phyloP scores from a whole-genome alignment of 2,329 filamentous ascomycete species.

The Fusarium albidum region DNA sequence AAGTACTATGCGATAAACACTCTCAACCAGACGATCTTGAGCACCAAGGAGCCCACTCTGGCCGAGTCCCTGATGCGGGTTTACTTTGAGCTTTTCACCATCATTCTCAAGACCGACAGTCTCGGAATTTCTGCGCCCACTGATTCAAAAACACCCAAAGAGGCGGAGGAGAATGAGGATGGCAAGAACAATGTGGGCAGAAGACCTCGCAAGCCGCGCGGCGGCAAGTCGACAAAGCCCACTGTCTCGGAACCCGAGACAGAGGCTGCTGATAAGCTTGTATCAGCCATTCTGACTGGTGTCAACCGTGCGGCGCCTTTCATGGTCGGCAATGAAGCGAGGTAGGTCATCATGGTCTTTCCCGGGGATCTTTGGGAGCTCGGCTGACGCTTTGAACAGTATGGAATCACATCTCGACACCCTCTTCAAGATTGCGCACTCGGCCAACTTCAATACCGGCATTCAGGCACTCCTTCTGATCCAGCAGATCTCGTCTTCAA shows the following conservation, averaged over 20 bases:
- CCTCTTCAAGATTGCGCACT: constrained; percentile 94
- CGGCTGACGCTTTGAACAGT: constrained; percentile 48
- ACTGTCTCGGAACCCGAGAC: constrained; percentile 68
- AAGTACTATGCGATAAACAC: constrained; percentile 98
- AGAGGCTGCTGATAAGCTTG: constrained; percentile 79
- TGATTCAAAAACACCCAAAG: constrained; percentile 51
- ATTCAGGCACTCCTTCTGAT: constrained; percentile 95
- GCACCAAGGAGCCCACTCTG: constrained; percentile 80
- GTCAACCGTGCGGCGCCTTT: constrained; percentile 97
- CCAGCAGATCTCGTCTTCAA: constrained; percentile 85
- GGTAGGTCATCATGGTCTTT: constrained; percentile 50
- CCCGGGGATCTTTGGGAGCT: neutral
- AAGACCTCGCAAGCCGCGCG: constrained; percentile 38
- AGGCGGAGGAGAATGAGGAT: constrained; percentile 35
- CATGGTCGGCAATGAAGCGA: constrained; percentile 79
- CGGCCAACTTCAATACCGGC: constrained; percentile 98
- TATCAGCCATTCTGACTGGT: constrained; percentile 89
- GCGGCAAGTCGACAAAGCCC: constrained; percentile 30
- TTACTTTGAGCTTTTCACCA: constrained; percentile 90
- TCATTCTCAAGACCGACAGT: constrained; percentile 72
- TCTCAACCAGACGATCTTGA: constrained; percentile 94
- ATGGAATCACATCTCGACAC: constrained; percentile 92
- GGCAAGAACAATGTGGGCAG: constrained; percentile 16
- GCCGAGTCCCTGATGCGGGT: constrained; percentile 85
- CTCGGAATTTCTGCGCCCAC: constrained; percentile 52